A percentile compares a stretch with the other conserved stretches of the same genome.
phyloP scores from a whole-genome alignment of 1,139 yeast genomes.

The Yamadazyma dendronema region DNA sequence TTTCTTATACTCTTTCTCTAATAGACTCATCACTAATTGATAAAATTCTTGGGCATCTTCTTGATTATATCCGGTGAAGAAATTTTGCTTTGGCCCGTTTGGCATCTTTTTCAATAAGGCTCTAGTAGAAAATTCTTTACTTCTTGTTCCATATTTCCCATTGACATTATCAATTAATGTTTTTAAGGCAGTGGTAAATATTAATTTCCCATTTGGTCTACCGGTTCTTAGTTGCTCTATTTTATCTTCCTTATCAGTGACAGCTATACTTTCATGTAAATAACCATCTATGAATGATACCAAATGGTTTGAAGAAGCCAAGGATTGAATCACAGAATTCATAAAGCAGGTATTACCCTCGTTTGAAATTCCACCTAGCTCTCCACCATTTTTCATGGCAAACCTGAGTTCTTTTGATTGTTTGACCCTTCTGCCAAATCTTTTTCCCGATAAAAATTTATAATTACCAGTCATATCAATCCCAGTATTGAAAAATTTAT shows the following conservation, averaged over 20 bases:
- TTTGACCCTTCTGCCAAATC: conserved; percentile 11
- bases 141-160: conserved; percentile 51
- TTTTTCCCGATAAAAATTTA: conserved; percentile 10
- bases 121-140: conserved; percentile 65
- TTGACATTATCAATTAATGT: conserved; percentile 54
- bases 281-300: conserved; percentile 53
- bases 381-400: conserved; percentile 61
- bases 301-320: conserved; percentile 72
- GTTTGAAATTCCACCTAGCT: conserved; percentile 79
- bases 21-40: conserved; percentile 69
- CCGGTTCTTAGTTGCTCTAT: conserved; percentile 17
- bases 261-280: conserved; percentile 23
- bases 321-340: conserved; percentile 83
- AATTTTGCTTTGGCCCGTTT: conserved; percentile 73
- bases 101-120: conserved; percentile 68
- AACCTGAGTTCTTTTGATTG: conserved; percentile 30
- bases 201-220: conserved; percentile 35
- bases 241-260: conserved; percentile 11
- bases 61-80: conserved; percentile 81
- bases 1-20: conserved; percentile 62
- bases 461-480: conserved; percentile 9
- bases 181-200: conserved; percentile 54
- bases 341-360: conserved; percentile 94
- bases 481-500: conserved; percentile 2
- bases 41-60: conserved; percentile 96